Percentiles rank a stretch among this genome's conserved stretches.
phyloP scores from a whole-genome alignment of 106 monocot genomes.

The Posidonia australis region DNA sequence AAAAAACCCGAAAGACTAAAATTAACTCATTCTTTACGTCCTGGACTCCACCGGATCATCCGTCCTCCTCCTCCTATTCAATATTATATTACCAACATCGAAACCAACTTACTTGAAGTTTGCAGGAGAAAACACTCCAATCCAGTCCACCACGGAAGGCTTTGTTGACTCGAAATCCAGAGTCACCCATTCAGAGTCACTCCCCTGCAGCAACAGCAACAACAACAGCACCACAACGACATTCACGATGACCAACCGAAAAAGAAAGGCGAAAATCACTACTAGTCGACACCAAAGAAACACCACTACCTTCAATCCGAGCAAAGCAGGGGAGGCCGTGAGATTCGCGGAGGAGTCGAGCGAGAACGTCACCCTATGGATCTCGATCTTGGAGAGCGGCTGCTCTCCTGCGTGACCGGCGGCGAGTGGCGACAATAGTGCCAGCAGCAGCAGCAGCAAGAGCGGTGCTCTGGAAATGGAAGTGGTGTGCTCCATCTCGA shows the following conservation, averaged over 20 bases:
- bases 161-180: conserved; percentile 32
- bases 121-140: conserved; percentile 91
- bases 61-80: no score
- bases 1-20: no score
- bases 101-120: conserved; percentile 55
- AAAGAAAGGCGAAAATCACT: neutral
- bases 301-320: conserved; percentile 45
- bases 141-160: conserved; percentile 51
- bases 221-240: neutral
- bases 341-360: conserved; percentile 40
- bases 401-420: conserved; percentile 29
- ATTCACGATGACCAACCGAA: neutral
- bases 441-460: neutral
- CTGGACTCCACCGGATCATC: no score
- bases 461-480: neutral
- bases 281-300: neutral
- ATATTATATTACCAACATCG: neutral
- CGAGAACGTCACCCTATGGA: conserved; percentile 36
- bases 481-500: neutral
- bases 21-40: no score
- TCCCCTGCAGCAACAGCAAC: conserved; percentile 33
- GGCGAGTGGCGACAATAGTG: neutral
- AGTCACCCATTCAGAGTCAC: conserved; percentile 52
- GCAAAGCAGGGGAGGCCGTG: conserved; percentile 45
- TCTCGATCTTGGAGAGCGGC: conserved; percentile 58